These are phyloP conservation scores for Cercospora sp. DNA, from an alignment of 2,329 filamentous ascomycete genomes.

Conservation along the genomic window DNA sequence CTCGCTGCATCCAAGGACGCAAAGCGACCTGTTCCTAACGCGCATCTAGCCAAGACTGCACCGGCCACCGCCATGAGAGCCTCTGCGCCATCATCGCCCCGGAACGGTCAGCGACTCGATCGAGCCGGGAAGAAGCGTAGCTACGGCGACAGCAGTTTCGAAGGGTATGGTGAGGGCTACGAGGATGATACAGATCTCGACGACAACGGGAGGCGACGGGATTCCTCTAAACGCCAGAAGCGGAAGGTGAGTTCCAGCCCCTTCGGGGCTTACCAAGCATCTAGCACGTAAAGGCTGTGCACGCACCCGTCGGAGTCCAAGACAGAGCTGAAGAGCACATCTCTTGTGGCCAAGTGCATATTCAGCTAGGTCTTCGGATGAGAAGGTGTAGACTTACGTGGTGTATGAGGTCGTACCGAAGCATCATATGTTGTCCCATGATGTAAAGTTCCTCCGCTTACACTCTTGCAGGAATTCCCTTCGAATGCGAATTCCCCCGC, in stretches of 20 bases:
- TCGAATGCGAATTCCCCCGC: slow-evolving; percentile 24
- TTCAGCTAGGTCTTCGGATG: background rate
- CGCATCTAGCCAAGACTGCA: slow-evolving; percentile 31
- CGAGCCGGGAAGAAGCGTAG: slow-evolving; percentile 71
- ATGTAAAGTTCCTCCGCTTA: slow-evolving; percentile 12
- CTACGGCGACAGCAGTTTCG: slow-evolving; percentile 73
- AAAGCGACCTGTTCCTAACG: slow-evolving; percentile 28
- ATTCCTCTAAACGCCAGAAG: slow-evolving; percentile 36
- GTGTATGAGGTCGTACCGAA: background rate
- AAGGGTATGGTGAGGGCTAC: slow-evolving; percentile 72
- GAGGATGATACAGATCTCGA: slow-evolving; percentile 70
- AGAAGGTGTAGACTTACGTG: background rate
- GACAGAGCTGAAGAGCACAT: background rate
- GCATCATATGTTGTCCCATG: background rate
- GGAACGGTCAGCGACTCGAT: slow-evolving; percentile 59
- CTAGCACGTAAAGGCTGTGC: background rate
- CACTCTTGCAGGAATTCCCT: slow-evolving; percentile 24
- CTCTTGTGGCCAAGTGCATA: background rate
- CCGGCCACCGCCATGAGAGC: slow-evolving; percentile 26
- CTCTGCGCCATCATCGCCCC: slow-evolving; percentile 43
- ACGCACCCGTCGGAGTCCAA: too few relatives aligned
- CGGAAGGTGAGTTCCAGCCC: slow-evolving; percentile 29
- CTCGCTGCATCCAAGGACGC: slow-evolving; percentile 13
- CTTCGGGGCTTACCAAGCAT: background rate
- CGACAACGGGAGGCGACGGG: slow-evolving; percentile 44